phyloP scores from a whole-genome alignment of 164 flowering plant genomes.

The Sextonia rubra region DNA sequence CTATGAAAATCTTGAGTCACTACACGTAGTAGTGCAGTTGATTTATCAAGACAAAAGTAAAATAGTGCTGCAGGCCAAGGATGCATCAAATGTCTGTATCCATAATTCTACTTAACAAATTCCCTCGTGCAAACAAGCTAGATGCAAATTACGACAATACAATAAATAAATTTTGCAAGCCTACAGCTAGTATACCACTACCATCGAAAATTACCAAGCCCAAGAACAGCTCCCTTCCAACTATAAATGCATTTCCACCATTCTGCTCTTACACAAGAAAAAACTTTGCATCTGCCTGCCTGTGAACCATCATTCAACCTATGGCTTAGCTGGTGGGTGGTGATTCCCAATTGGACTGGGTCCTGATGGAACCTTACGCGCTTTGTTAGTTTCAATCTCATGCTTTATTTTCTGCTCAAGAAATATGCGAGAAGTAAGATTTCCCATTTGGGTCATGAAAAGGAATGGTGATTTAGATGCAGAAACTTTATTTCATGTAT shows the following conservation, averaged over 20 bases:
- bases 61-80: neutral
- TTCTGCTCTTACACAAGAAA: neutral
- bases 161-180: too few species aligned
- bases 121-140: neutral
- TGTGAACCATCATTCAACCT: conserved; percentile 7
- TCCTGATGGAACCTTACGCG: conserved; percentile 41
- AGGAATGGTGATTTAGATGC: neutral
- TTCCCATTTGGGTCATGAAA: neutral
- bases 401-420: conserved; percentile 18
- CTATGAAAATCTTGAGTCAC: neutral
- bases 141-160: too few species aligned
- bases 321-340: conserved; percentile 37
- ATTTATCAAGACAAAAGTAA: neutral
- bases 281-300: neutral
- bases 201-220: neutral
- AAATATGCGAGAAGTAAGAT: conserved; percentile 9
- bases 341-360: conserved; percentile 61
- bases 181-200: neutral
- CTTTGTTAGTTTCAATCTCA: conserved; percentile 31
- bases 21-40: neutral
- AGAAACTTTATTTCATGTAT: too few species aligned
- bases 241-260: neutral
- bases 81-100: neutral
- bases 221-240: neutral
- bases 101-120: too few species aligned